A percentile compares a stretch with the other conserved stretches of the same genome.
Conservation (phyloP, 2,329 filamentous ascomycete genomes). For the Fusarium cyanostomum region DNA sequence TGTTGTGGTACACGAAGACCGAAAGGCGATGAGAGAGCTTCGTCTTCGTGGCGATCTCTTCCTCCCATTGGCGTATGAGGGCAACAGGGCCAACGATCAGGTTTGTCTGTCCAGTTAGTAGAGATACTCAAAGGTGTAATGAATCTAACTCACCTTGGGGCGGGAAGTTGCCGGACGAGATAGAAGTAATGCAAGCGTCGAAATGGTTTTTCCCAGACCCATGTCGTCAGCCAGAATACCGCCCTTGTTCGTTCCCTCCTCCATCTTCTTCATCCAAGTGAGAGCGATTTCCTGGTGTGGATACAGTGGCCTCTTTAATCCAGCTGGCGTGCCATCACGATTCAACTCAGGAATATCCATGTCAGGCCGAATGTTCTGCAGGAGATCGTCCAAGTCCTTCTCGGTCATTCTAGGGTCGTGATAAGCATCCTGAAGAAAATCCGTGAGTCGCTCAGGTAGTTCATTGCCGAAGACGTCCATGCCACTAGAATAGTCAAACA, state of each 20-base stretch:
- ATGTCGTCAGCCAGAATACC: conserved; percentile 94
- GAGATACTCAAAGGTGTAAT: not conserved
- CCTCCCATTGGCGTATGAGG: conserved; percentile 84
- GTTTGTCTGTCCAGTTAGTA: conserved; percentile 70
- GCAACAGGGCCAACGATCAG: conserved; percentile 84
- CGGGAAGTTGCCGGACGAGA: conserved; percentile 65
- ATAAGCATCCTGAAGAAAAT: conserved; percentile 48
- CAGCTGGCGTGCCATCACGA: conserved; percentile 74
- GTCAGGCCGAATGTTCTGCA: conserved; percentile 79
- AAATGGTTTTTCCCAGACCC: conserved; percentile 91
- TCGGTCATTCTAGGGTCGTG: conserved; percentile 54
- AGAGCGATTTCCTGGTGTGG: conserved; percentile 85
- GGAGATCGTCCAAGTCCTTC: conserved; percentile 75
- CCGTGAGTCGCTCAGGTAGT: conserved; percentile 46
- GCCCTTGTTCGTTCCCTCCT: conserved; percentile 80
- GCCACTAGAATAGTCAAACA: conserved; percentile 50
- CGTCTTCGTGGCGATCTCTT: conserved; percentile 78
- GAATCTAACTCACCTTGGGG: conserved; percentile 44
- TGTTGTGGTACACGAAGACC: conserved; percentile 76
- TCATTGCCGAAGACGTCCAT: conserved; percentile 50
- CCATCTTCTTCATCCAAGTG: conserved; percentile 85
- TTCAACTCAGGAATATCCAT: conserved; percentile 69
- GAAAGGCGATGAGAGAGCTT: conserved; percentile 66
- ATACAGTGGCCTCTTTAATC: conserved; percentile 75
- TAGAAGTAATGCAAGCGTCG: conserved; percentile 80